These are phyloP conservation scores for Auriscalpium microsporum DNA, from an alignment of 768 basidiomycete genomes.

Conservation along the genomic window DNA sequence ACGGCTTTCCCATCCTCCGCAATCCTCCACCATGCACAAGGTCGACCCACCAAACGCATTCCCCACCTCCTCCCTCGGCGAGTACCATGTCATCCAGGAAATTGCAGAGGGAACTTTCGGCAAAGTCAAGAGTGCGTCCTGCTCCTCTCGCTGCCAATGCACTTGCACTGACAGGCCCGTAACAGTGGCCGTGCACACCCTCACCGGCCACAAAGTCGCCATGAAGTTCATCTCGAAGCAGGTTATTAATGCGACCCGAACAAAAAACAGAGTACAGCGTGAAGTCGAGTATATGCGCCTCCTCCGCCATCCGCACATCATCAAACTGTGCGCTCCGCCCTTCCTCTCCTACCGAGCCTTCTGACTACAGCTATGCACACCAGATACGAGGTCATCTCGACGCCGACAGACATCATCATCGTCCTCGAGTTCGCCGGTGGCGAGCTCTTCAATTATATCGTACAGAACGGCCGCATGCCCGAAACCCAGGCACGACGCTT, in stretches of 20 bases:
- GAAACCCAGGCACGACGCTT: constrained; percentile 84
- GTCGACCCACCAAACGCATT: constrained; percentile 25
- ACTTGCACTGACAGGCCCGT: constrained; percentile 8
- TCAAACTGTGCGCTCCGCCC: constrained; percentile 71
- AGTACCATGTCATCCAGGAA: constrained; percentile 81
- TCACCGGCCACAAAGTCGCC: constrained; percentile 93
- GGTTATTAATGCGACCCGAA: constrained; percentile 85
- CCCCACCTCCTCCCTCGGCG: constrained; percentile 72
- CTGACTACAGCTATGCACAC: constrained; percentile 1
- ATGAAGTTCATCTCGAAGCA: constrained; percentile 98
- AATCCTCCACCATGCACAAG: constrained; percentile 15
- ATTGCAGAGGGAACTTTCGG: constrained; percentile 97
- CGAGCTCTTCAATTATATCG: constrained; percentile 98
- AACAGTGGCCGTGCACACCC: constrained; percentile 84
- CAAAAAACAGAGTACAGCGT: constrained; percentile 83
- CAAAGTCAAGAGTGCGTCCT: constrained; percentile 90
- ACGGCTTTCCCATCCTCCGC: neutral
- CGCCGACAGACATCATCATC: constrained; percentile 93
- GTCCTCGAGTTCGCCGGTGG: constrained; percentile 95
- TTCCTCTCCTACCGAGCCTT: constrained; percentile 6
- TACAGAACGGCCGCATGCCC: constrained; percentile 84
- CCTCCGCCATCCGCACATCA: constrained; percentile 91
- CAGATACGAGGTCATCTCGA: constrained; percentile 86
- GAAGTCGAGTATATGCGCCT: constrained; percentile 97
- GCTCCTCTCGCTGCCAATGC: neutral